Conservation (phyloP, 306 rosid genomes). For the Begonia peltatifolia region DNA sequence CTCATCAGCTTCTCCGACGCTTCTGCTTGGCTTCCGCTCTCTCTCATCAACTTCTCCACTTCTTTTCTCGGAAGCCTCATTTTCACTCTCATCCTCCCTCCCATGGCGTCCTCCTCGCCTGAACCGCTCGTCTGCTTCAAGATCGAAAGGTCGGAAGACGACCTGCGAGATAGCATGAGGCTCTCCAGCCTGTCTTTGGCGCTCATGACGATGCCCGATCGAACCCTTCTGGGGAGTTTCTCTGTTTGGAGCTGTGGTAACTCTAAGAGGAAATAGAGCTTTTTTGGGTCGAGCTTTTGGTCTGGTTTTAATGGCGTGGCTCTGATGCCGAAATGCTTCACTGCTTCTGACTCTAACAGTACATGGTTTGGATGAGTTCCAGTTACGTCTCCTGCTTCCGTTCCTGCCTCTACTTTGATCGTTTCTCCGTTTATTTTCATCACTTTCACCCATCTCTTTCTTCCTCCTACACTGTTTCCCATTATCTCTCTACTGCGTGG, state of each 20-base stretch:
- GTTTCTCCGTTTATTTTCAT: slow-evolving; percentile 80
- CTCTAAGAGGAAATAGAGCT: slow-evolving; percentile 74
- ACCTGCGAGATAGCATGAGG: slow-evolving; percentile 50
- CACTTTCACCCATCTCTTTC: slow-evolving; percentile 46
- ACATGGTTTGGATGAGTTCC: slow-evolving; percentile 58
- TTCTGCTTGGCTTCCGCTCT: slow-evolving; percentile 44
- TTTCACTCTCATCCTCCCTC: slow-evolving; percentile 33
- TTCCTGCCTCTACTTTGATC: slow-evolving; percentile 47
- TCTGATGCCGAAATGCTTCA: slow-evolving; percentile 65
- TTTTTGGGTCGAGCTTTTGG: slow-evolving; percentile 29
- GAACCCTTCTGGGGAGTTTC: slow-evolving; percentile 43
- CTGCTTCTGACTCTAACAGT: slow-evolving; percentile 60
- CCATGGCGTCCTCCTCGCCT: slow-evolving; percentile 9
- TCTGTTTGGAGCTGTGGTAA: slow-evolving; percentile 25
- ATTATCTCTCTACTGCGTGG: slow-evolving; percentile 7
- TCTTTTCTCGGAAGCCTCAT: slow-evolving; percentile 59
- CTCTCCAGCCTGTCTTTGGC: slow-evolving; percentile 84
- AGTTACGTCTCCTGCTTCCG: slow-evolving; percentile 35
- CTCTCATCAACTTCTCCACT: slow-evolving; percentile 57
- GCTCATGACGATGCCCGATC: slow-evolving; percentile 71
- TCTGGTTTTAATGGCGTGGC: slow-evolving; percentile 51
- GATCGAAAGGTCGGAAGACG: slow-evolving; percentile 52
- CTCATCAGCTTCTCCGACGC: slow-evolving; percentile 60
- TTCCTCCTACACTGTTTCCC: slow-evolving; percentile 71
- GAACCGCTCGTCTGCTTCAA: slow-evolving; percentile 27